Evolutionary conservation across 2,329 filamentous ascomycete genomes (phyloP), one percentile per base, ranked within the genome.

Genomic region (Diaporthe sp.): DNA sequence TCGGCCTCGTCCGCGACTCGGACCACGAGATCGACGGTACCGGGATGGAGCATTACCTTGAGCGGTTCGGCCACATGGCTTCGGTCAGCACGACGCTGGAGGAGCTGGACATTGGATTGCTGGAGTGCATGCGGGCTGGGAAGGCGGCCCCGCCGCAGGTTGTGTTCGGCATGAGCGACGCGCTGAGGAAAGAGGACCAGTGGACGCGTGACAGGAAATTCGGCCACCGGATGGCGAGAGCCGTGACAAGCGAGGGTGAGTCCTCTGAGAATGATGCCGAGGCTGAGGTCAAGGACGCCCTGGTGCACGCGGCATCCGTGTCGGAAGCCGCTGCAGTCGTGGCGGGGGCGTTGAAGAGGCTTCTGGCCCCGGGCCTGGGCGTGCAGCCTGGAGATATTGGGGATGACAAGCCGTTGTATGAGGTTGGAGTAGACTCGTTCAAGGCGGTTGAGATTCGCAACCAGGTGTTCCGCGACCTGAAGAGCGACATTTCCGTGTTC

Each of bases 391-490:
- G 7, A 0, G 65, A 69, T 2, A 53, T 68, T 19, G 31, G 37
- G 0, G 42, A 15, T n/a, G 44, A 68, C 25, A 51, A 51, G 42
- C 62, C 62, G 10, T 28, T 68, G 17, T 59, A 72, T 44, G 39
- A 34, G 5, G n/a, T 28, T 58, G 68, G 28, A 57, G 68, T 71
- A 3, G 69, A 72, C 77, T 78, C 74, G 15, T 65, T 61, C 55
- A 72, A 74, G 51, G 74, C 70, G 3, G 74, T 77, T 17, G 76
- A 77, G 28, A 55, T 77, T 8, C 74, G 74, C n/a, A 77, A 72
- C 58, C 44, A 61, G 5, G 55, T 75, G 7, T 53, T 74, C 13
- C 46, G 28, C 1, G 46, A 75, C 28, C 28, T 77, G 7, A 46
- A 61, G 67, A 67, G 74, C 51, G 74, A 77, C 4, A 17, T 77